Base-by-base conservation (phyloP, 2,329 filamentous ascomycete species). In the Botrytis squamosa region DNA sequence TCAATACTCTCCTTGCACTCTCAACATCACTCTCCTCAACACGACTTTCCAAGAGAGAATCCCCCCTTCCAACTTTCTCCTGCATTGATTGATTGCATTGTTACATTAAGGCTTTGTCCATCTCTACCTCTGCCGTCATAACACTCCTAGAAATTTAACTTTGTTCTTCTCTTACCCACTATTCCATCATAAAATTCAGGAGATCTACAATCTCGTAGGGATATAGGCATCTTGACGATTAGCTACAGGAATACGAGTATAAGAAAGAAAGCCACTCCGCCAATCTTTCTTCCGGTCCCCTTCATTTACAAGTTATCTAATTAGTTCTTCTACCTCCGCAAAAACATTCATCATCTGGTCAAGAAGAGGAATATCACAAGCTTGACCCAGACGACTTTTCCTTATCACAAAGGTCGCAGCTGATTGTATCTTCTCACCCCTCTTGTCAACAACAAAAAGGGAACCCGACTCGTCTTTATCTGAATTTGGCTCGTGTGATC, bases 401-500 rank as follows among this genome's bases (percentile, higher is more conserved):
- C 77, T 78, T 75, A 77, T 77, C 77, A 74, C 72, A 73, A 73
- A 59, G 29, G 70, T 73, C 71, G 71, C 73, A 70, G 64, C 76
- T 77, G 78, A 78, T 76, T 75, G 75, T 69, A 71, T n/a, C 36
- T 16, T n/a, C 57, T 49, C n/a, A 18, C 40, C 69, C 38, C 25
- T 71, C 59, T 33, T 36, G 38, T 38, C 60, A 57, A 46, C 38
- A 55, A 57, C 67, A n/a, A 71, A 57, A 73, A 46, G 57, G 46
- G 20, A 64, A n/a, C 40, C 59, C 67, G 40, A 55, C 59, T 62
- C 38, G 36, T 63, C 76, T 75, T 76, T 75, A 75, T 76, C 71
- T 73, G 75, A 73, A 71, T 66, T 57, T 73, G 60, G 75, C 75
- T 75, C 76, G 76, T 76, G 76, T 77, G 75, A 75, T 76, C 74